Evolutionary conservation across 345 rosid genomes (phyloP), one percentile per base, ranked within the genome.

Genomic region (Physaria fendleri): DNA sequence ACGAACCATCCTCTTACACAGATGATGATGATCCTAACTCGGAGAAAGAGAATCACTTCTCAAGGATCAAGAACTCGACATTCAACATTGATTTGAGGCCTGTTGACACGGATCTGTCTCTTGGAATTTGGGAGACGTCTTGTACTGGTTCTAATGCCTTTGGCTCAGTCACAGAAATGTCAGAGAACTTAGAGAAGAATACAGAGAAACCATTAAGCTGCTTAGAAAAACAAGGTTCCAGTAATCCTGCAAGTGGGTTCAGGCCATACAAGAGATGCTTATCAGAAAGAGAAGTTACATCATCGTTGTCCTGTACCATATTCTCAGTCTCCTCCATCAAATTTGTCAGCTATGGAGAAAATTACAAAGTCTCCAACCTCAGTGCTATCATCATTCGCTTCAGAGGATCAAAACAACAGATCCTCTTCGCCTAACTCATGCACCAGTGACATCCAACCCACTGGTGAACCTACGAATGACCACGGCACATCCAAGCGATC

Each of bases 261-360:
- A 80, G 78, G 33, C 86, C 88, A n/a, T 80, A 80, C 72, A 85
- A 83, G 77, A 81, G 96, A 72, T 85, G 90, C 68, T 64, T 78
- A 14, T 77, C 72, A 1, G 86, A 79, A n/a, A n/a, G 78, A 66
- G 86, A 85, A 23, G 39, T 69, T 24, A 74, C 71, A 12, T 83
- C 82, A 2, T 51, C 72, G 0, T 14, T 68, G 8, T 48, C 49
- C 71, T 9, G 35, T 42, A 24, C 49, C 73, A 10, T 38, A 37
- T 60, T 47, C 71, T 62, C 72, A 70, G 65, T 66, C 76, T 48
- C 67, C 72, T 17, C 71, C 85, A 50, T 76, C 81, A 14, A 69
- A 56, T 54, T 65, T 48, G 30, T 56, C 77, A 30, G 68, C 57
- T 44, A 37, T 56, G 34, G 95, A 79, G 32, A 74, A 71, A 39